These are phyloP conservation scores for Tardiomyces blankii DNA, from an alignment of 1,139 yeast genomes.

Conservation along the genomic window DNA sequence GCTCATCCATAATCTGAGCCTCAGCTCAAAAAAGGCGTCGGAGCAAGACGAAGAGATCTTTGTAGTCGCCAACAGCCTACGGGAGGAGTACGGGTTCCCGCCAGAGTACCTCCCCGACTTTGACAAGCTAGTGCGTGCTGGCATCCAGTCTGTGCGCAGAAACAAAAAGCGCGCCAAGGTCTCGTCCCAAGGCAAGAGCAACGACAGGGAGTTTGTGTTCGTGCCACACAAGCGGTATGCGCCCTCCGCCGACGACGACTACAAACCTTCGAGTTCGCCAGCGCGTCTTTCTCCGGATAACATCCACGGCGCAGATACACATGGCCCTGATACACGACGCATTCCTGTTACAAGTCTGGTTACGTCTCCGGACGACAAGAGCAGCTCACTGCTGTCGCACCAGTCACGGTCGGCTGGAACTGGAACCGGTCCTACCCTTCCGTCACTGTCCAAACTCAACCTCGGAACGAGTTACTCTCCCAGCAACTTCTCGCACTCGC, in stretches of 20 bases:
- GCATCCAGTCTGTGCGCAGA: constrained; percentile 70
- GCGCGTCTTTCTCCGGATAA: no score
- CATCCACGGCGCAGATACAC: no score
- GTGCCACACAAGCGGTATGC: constrained; percentile 4
- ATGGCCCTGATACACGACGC: no score
- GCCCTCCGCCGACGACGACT: no score
- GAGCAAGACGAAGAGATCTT: constrained; percentile 81
- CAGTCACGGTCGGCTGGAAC: no score
- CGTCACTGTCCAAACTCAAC: neutral
- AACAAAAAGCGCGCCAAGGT: constrained; percentile 42
- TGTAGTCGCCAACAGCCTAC: constrained; percentile 61
- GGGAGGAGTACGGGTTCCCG: constrained; percentile 68
- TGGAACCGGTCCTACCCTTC: neutral
- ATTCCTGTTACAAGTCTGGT: no score
- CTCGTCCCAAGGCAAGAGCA: neutral
- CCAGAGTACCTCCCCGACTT: constrained; percentile 53
- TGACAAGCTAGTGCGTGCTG: constrained; percentile 84
- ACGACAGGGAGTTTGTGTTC: constrained; percentile 3
- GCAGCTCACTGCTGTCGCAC: no score
- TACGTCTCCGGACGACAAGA: no score
- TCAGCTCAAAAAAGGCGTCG: constrained; percentile 74
- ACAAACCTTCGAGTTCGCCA: constrained; percentile 2
- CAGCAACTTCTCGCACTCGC: constrained; percentile 3
- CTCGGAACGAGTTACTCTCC: constrained; percentile 1
- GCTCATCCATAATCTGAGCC: constrained; percentile 68